phyloP scores from a whole-genome alignment of 768 basidiomycete species.

The Naganishia friedmannii region DNA sequence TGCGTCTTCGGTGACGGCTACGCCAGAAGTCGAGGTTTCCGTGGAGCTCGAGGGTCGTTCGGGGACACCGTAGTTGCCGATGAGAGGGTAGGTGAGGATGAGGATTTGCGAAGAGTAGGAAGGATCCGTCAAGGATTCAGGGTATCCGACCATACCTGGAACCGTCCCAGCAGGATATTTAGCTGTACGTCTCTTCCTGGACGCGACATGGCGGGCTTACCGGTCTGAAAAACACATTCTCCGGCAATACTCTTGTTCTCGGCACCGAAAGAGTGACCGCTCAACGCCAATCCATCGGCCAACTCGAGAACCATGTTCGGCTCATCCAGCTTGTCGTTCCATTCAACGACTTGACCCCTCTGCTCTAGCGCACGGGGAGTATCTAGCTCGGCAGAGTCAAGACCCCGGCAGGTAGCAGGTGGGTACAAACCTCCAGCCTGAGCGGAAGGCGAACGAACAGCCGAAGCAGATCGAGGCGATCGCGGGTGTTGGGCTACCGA shows the following conservation, averaged over 20 bases:
- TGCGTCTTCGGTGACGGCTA: slow-evolving; percentile 43
- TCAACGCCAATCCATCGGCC: slow-evolving; percentile 78
- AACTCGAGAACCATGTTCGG: slow-evolving; percentile 72
- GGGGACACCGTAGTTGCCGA: slow-evolving; percentile 98
- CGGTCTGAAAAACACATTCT: slow-evolving; percentile 99
- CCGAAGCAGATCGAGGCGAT: slow-evolving; percentile 16
- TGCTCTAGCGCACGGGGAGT: slow-evolving; percentile 20
- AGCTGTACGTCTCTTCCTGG: too few species aligned
- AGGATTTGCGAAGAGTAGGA: slow-evolving; percentile 98
- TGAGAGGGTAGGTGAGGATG: slow-evolving; percentile 89
- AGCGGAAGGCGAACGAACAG: background rate
- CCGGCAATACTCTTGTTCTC: slow-evolving; percentile 85
- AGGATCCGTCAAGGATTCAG: slow-evolving; percentile 95
- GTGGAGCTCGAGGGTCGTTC: slow-evolving; percentile 54
- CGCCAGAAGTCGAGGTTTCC: slow-evolving; percentile 33
- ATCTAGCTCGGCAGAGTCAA: slow-evolving; percentile 37
- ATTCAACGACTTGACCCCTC: slow-evolving; percentile 27
- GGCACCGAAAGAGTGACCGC: slow-evolving; percentile 91
- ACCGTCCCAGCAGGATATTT: too few species aligned
- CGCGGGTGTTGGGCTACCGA: slow-evolving; percentile 23
- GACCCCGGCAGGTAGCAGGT: slow-evolving; percentile 48
- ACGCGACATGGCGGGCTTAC: too few species aligned
- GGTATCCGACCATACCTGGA: slow-evolving; percentile 99
- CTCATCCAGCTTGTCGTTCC: slow-evolving; percentile 46
- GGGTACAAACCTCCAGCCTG: slow-evolving; percentile 40